Percentiles rank a stretch among this genome's conserved stretches.
phyloP scores from a whole-genome alignment of 169 alveolate genomes.

The Condylostoma magnum region DNA sequence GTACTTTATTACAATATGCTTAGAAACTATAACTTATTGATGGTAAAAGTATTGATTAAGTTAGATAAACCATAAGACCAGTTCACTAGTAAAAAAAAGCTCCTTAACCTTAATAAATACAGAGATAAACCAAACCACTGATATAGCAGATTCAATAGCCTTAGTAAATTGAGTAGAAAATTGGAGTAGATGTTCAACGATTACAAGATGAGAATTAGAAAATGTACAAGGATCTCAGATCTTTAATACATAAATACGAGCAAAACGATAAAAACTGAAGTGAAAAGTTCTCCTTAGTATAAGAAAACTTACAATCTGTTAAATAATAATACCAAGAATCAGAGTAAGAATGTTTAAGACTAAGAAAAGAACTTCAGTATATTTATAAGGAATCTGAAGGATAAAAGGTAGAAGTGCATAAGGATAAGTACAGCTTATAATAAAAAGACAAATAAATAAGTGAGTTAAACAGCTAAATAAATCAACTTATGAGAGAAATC shows the following conservation, averaged over 20 bases:
- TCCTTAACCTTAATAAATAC: background rate
- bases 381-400: background rate
- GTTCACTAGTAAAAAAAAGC: background rate
- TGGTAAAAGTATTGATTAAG: background rate
- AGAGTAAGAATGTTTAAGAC: constrained; percentile 21
- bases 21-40: constrained; percentile 1
- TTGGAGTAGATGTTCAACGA: background rate
- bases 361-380: background rate
- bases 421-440: background rate
- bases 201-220: background rate
- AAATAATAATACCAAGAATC: background rate
- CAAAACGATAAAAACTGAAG: background rate
- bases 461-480: constrained; percentile 5
- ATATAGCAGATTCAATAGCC: background rate
- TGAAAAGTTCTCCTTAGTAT: background rate
- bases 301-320: background rate
- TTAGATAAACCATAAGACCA: background rate
- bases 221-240: background rate
- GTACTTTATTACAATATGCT: background rate
- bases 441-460: background rate
- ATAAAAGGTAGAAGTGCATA: background rate
- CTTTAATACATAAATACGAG: background rate
- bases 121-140: background rate
- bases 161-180: background rate
- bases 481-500: constrained; percentile 1